Conservation (phyloP, 495 filamentous ascomycete genomes). For the Penicillium waksmanii region DNA sequence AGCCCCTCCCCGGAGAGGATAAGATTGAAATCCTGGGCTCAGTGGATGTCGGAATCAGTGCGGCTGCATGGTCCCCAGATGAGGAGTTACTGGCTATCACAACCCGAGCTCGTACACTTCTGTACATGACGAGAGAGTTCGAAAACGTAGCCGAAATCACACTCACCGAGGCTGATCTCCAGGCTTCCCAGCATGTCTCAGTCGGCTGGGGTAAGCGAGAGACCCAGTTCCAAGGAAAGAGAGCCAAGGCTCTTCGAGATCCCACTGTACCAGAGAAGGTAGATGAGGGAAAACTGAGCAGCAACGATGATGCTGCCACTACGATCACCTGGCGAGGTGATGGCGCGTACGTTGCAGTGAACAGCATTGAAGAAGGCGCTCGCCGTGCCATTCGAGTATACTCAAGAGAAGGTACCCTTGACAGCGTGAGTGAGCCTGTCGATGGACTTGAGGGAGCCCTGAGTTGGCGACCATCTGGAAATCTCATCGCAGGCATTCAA, state of each 20-base stretch:
- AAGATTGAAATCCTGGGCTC: constrained; percentile 94
- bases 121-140: constrained; percentile 93
- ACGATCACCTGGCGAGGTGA: constrained; percentile 93
- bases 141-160: constrained; percentile 76
- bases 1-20: constrained; percentile 67
- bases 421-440: constrained; percentile 92
- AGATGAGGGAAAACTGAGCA: constrained; percentile 78
- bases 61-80: constrained; percentile 92
- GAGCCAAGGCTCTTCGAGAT: constrained; percentile 86
- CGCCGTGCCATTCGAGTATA: constrained; percentile 85
- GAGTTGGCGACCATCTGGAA: constrained; percentile 90
- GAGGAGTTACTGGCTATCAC: constrained; percentile 85
- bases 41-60: constrained; percentile 86
- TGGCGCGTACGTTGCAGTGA: constrained; percentile 88
- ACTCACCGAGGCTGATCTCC: constrained; percentile 75
- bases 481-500: constrained; percentile 84
- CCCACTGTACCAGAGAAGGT: constrained; percentile 94
- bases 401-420: constrained; percentile 83
- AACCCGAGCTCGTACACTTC: constrained; percentile 75
- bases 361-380: constrained; percentile 64
- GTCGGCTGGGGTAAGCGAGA: constrained; percentile 98
- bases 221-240: constrained; percentile 94
- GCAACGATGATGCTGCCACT: constrained; percentile 67
- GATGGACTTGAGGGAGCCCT: constrained; percentile 83
- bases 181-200: constrained; percentile 91